Evolutionary conservation across 768 basidiomycete genomes (phyloP), one percentile per base, ranked within the genome.

Genomic region (Leccinum longicurvipes): DNA sequence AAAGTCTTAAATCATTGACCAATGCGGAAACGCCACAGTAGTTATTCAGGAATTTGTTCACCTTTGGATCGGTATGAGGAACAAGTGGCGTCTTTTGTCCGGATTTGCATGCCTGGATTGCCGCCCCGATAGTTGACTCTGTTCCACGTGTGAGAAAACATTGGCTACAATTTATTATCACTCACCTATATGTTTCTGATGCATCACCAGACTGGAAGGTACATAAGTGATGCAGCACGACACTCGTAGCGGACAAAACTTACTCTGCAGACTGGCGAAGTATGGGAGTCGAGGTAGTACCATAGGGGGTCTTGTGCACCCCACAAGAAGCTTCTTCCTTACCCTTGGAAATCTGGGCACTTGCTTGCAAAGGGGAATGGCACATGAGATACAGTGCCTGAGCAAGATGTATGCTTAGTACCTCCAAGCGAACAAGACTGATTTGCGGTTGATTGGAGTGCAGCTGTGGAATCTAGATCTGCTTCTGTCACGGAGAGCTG

Each of bases 1-100:
- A 73, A 32, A 77, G 67, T 23, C 70, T 76, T 50, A 91, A 72
- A 63, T 87, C 79, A 4, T 78, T 79, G 9, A 74, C 75, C 29
- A 77, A 73, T 2, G 85, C 86, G 42, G 83, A 84, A 15, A 85
- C 73, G 67, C 91, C 87, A 63, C 89, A 91, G 64, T 91, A 91
- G 2, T 87, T 84, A 53, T 88, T 77, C 17, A 86, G 62, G 11
- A 82, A 81, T 59, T 80, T 85, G 36, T 90, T 82, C 53, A 76
- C 73, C 53, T 80, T 79, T 83, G 86, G 84, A 45, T 85, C 74
- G 36, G 80, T 70, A 64, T 85, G 86, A 48, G 73, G 74, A 14
- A 90, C 3, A 8, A 34, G 21, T 36, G 10, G 11, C 11, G 4
- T 50, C n/a, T 23, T 15, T 12, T 25, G 15, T 19, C 34, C 15